Conservation (phyloP, 2,329 filamentous ascomycete genomes). For the Helotiales sp. region DNA sequence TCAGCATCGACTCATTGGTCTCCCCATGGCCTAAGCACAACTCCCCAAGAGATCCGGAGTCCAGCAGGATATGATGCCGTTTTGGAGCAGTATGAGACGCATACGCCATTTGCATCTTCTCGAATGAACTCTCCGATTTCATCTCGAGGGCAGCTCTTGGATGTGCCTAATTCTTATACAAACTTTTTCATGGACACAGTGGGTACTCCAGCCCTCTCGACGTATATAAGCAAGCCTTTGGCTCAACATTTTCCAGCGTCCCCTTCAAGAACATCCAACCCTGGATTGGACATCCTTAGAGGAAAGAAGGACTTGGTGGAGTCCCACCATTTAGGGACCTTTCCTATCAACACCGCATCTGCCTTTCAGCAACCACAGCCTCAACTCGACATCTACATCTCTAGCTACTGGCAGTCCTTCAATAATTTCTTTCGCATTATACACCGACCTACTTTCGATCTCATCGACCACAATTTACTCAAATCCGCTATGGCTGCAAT, state of each 20-base stretch:
- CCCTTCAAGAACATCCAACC: constrained; percentile 36
- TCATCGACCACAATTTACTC: constrained; percentile 33
- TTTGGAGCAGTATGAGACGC: constrained; percentile 36
- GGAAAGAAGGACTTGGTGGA: constrained; percentile 34
- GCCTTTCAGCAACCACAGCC: constrained; percentile 25
- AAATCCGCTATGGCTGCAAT: constrained; percentile 40
- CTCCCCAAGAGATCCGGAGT: constrained; percentile 36
- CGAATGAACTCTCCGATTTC: constrained; percentile 35
- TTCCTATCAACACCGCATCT: constrained; percentile 23
- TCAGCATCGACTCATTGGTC: constrained; percentile 34
- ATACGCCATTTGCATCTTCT: constrained; percentile 35
- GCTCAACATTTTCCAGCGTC: constrained; percentile 42
- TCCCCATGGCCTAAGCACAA: constrained; percentile 29
- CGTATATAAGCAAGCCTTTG: constrained; percentile 37
- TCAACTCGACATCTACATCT: constrained; percentile 37
- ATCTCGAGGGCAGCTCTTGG: constrained; percentile 35
- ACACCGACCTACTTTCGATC: constrained; percentile 38
- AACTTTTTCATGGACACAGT: constrained; percentile 42
- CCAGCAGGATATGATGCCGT: constrained; percentile 34
- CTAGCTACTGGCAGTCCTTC: constrained; percentile 39
- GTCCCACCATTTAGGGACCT: constrained; percentile 31
- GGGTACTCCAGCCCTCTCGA: constrained; percentile 43
- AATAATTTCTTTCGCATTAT: constrained; percentile 38
- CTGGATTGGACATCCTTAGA: constrained; percentile 37
- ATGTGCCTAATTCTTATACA: constrained; percentile 37